Percentiles rank a stretch among this genome's conserved stretches.
These are phyloP conservation scores for Adansonia madagascariensis DNA, from an alignment of 441 rosid species.

Conservation along the genomic window DNA sequence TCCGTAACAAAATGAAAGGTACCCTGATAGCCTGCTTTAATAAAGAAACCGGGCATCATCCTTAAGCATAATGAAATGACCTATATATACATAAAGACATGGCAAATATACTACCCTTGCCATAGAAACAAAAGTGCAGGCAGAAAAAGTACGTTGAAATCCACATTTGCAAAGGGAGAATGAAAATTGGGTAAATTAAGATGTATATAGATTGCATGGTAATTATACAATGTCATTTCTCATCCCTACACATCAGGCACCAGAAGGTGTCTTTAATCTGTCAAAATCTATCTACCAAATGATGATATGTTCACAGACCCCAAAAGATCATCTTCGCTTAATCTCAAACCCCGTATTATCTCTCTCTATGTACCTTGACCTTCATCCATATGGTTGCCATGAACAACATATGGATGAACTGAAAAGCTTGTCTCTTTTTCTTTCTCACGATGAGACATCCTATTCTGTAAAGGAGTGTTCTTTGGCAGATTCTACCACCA, in stretches of 20 bases:
- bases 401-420: constrained; percentile 25
- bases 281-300: no score
- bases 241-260: background rate
- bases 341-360: constrained; percentile 17
- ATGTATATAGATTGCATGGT: constrained; percentile 20
- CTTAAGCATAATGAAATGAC: background rate
- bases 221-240: constrained; percentile 9
- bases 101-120: background rate
- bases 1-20: background rate
- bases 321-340: constrained; percentile 20
- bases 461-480: constrained; percentile 58
- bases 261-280: background rate
- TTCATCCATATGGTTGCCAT: constrained; percentile 31
- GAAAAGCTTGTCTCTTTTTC: constrained; percentile 17
- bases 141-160: background rate
- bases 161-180: background rate
- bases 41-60: background rate
- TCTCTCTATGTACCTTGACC: constrained; percentile 19
- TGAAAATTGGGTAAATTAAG: constrained; percentile 10
- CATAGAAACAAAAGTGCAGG: background rate
- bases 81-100: background rate
- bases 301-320: constrained; percentile 1
- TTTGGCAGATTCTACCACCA: constrained; percentile 52
- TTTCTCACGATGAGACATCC: constrained; percentile 18
- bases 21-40: background rate